phyloP scores from a whole-genome alignment of 2,329 filamentous ascomycete species.

The Botrytis paeoniae region DNA sequence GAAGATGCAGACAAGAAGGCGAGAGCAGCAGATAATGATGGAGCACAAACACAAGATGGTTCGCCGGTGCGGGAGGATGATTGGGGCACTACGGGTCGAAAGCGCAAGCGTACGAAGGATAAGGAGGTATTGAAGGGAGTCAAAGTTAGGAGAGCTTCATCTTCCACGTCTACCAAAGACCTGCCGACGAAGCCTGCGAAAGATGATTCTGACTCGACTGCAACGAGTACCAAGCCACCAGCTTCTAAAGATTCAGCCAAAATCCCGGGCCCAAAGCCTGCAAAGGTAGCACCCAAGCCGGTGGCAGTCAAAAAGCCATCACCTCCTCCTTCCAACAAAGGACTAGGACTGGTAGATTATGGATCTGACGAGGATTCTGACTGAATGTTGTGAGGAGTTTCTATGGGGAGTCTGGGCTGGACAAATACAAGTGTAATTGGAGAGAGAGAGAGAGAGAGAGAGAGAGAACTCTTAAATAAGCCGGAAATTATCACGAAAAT shows the following conservation, averaged over 20 bases:
- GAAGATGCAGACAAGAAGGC: constrained; percentile 38
- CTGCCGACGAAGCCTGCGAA: constrained; percentile 9
- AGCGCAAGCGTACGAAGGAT: constrained; percentile 43
- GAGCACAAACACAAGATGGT: constrained; percentile 24
- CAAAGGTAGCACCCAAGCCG: background rate
- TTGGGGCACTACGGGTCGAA: constrained; percentile 40
- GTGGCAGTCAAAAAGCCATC: constrained; percentile 16
- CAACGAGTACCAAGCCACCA: background rate
- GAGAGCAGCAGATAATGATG: constrained; percentile 24
- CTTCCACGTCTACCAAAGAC: constrained; percentile 14
- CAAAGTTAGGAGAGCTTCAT: constrained; percentile 36
- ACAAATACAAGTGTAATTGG: background rate
- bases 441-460: no score
- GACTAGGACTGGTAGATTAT: constrained; percentile 51
- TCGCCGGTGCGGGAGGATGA: constrained; percentile 35
- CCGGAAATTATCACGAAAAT: background rate
- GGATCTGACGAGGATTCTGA: constrained; percentile 52
- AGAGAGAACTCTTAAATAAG: background rate
- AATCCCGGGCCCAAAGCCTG: background rate
- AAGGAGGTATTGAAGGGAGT: constrained; percentile 39
- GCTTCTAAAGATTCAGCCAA: background rate
- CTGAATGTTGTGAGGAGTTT: background rate
- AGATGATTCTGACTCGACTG: background rate
- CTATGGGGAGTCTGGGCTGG: background rate
- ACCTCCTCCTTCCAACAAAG: constrained; percentile 29